These are phyloP conservation scores for Mycena kentingensis DNA, from an alignment of 768 basidiomycete genomes.

Conservation along the genomic window DNA sequence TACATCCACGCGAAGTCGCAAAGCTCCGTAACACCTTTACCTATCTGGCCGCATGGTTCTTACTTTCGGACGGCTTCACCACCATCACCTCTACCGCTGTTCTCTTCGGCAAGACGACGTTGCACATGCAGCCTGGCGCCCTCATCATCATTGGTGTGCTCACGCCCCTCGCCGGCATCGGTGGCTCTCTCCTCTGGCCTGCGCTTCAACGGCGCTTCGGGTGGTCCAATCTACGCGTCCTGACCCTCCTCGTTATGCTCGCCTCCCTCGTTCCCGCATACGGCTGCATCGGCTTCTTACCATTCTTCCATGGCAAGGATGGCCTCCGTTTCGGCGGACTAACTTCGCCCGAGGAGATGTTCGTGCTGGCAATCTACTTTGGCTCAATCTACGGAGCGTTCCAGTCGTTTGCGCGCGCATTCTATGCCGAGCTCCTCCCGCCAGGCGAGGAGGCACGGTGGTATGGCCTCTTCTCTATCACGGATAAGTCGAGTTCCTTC, in stretches of 20 bases:
- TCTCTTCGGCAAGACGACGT: conserved; percentile 86
- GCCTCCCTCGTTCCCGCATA: conserved; percentile 74
- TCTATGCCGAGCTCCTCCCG: conserved; percentile 86
- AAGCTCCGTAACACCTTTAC: conserved; percentile 81
- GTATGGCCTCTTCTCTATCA: conserved; percentile 88
- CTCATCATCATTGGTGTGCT: conserved; percentile 80
- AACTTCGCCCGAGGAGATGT: conserved; percentile 84
- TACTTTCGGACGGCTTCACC: conserved; percentile 91
- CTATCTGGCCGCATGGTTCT: conserved; percentile 92
- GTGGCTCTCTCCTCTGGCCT: conserved; percentile 85
- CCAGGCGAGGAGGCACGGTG: conserved; percentile 88
- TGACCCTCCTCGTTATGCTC: conserved; percentile 67
- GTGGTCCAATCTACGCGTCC: conserved; percentile 68
- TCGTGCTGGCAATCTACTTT: conserved; percentile 77
- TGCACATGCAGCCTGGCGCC: conserved; percentile 79
- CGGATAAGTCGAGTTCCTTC: conserved; percentile 93
- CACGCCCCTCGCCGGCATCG: conserved; percentile 75
- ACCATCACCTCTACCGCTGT: conserved; percentile 92
- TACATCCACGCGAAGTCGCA: conserved; percentile 71
- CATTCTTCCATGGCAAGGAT: conserved; percentile 44
- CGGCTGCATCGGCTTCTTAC: conserved; percentile 79
- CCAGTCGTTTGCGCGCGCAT: conserved; percentile 85
- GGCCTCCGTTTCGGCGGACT: conserved; percentile 65
- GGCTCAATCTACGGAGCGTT: conserved; percentile 86
- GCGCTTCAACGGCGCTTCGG: conserved; percentile 61